A percentile compares a stretch with the other conserved stretches of the same genome.
Evolutionary conservation across 495 filamentous ascomycete genomes (phyloP).

Genomic region (Tuber magnatum): DNA sequence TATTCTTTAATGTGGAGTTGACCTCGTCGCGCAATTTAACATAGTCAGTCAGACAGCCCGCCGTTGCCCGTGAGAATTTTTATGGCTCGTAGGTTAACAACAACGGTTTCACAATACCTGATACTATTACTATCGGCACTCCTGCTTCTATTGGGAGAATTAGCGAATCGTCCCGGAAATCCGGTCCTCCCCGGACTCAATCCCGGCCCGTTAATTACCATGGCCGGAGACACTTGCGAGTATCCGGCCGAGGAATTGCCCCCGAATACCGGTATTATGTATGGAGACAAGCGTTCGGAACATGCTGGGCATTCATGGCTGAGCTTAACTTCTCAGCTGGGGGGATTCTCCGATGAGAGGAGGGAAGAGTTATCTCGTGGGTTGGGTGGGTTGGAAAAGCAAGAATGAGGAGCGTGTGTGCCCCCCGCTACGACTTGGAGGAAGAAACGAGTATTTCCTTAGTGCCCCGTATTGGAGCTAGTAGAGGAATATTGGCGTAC

Average conservation of each 20-base stretch:
- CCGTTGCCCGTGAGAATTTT: not conserved
- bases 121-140: not conserved
- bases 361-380: not conserved
- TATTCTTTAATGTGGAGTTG: not conserved
- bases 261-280: no score
- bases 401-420: no score
- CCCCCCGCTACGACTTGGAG: no score
- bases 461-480: no score
- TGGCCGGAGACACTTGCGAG: conserved; percentile 43
- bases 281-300: not conserved
- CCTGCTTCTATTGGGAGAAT: not conserved
- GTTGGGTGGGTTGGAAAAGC: no score
- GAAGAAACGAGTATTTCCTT: no score
- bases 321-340: not conserved
- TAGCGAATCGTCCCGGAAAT: conserved; percentile 22
- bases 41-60: no score
- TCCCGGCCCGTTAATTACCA: conserved; percentile 44
- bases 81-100: not conserved
- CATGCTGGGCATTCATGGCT: not conserved
- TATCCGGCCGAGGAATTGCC: no score
- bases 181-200: conserved; percentile 45
- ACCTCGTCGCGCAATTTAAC: not conserved
- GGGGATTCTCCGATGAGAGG: not conserved
- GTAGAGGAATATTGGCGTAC: not conserved
- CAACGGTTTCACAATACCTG: not conserved